These are phyloP conservation scores for Neocatenulostroma microsporum DNA, from an alignment of 2,329 filamentous ascomycete species.

Conservation along the genomic window DNA sequence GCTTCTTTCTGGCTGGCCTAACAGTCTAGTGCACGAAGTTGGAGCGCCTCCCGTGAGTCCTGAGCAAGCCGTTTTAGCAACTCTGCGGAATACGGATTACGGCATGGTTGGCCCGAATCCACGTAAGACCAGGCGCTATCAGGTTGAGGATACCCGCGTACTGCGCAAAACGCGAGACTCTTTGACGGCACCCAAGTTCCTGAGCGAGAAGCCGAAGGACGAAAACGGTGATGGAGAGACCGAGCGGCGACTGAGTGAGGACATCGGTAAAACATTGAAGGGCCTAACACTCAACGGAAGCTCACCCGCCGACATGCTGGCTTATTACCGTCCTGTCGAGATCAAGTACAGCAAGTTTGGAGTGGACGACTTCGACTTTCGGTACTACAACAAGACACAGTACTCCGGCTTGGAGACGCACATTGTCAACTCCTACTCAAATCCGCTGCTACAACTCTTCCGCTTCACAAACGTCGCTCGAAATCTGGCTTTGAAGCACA, in stretches of 20 bases:
- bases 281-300: slow-evolving; percentile 62
- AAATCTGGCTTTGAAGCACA: slow-evolving; percentile 83
- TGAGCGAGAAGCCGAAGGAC: slow-evolving; percentile 79
- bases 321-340: slow-evolving; percentile 87
- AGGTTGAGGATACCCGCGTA: slow-evolving; percentile 50
- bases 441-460: slow-evolving; percentile 81
- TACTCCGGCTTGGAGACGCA: slow-evolving; percentile 94
- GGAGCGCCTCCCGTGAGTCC: slow-evolving; percentile 72
- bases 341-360: slow-evolving; percentile 99
- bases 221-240: slow-evolving; percentile 39
- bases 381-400: slow-evolving; percentile 87
- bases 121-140: slow-evolving; percentile 66
- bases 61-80: slow-evolving; percentile 61
- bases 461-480: slow-evolving; percentile 82
- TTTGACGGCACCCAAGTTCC: slow-evolving; percentile 74
- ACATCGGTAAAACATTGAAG: slow-evolving; percentile 58
- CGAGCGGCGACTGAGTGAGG: slow-evolving; percentile 42
- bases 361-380: slow-evolving; percentile 98
- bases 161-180: slow-evolving; percentile 53
- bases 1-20: slow-evolving; percentile 83
- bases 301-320: slow-evolving; percentile 71
- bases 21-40: slow-evolving; percentile 72
- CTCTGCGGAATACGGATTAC: slow-evolving; percentile 64
- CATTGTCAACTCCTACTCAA: slow-evolving; percentile 94
- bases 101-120: slow-evolving; percentile 45